Conservation (phyloP, 345 rosid genomes). For the Eucalyptus regnans region DNA sequence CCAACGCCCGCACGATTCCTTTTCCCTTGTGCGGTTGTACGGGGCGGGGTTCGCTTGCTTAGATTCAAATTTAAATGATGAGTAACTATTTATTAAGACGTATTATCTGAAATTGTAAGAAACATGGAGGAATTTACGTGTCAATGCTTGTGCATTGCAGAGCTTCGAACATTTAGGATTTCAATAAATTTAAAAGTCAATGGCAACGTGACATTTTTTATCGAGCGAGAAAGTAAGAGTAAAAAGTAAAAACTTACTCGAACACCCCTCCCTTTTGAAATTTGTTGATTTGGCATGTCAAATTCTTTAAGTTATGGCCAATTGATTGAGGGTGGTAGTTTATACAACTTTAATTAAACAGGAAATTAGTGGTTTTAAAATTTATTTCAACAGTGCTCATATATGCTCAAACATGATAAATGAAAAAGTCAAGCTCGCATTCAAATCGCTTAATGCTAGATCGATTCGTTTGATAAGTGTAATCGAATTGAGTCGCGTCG, state of each 20-base stretch:
- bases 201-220: background rate
- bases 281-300: background rate
- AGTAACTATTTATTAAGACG: accelerated
- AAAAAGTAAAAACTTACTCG: too few species aligned
- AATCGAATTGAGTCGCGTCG: accelerated
- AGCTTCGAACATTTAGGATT: background rate
- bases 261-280: too few species aligned
- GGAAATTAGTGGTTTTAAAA: background rate
- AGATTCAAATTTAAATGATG: background rate
- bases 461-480: background rate
- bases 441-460: background rate
- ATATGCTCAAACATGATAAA: background rate
- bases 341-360: background rate
- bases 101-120: background rate
- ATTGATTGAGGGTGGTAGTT: background rate
- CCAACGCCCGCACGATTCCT: background rate
- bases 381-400: accelerated
- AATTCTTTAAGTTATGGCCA: background rate
- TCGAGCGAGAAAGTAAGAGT: background rate
- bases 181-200: background rate
- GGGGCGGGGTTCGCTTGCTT: background rate
- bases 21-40: background rate
- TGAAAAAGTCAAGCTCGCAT: accelerated
- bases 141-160: background rate
- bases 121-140: background rate